Base-by-base conservation (phyloP, 192 early-diverging fungal species). In the Backusella psychrophila region DNA sequence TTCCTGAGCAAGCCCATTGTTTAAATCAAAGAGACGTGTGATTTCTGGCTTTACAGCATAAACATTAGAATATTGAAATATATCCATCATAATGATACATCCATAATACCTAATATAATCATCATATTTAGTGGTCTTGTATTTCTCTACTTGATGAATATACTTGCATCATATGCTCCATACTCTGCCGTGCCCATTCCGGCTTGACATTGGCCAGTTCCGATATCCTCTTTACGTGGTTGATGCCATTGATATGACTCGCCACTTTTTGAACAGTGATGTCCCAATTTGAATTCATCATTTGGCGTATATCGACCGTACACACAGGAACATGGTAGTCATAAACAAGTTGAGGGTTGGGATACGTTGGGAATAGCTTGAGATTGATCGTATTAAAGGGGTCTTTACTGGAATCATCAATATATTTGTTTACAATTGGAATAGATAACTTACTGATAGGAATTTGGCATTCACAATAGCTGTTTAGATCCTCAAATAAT, bases 11-110 rank as follows among this genome's bases (percentile, higher is more conserved):
- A 94, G 65, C 15, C 90, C 86, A 17, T 79, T 80, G 44, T 89
- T 88, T 17, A 88, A 81, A 69, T 81, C 76, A 53, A 95, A 82
- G 35, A 97, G 36, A 33, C 75, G 81, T 69, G 83, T 88, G 29
- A 97, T 84, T 73, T 89, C 85, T 17, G 87, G 80, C 52, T 86
- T 90, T 46, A 93, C 83, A 0, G 89, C 86, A 77, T 99, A 99
- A 0, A 97, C 82, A 77, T 99, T 99, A 74, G 91, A 88, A 78
- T 96, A 99, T 89, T 98, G 94, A 82, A 98, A 98, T 23, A 99
- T 91, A 74, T 98, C 96, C 5, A 94, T 90, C 82, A 98, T 78
- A 38, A 89, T 90, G 33, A 98, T 92, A 75, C 95, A 97, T 7
- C 96, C 96, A 80, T 95, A 98, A 82, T 94, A 94, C 39, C 92